Conservation (phyloP, 805 yeast species). For the Kluyveromyces nonfermentans region DNA sequence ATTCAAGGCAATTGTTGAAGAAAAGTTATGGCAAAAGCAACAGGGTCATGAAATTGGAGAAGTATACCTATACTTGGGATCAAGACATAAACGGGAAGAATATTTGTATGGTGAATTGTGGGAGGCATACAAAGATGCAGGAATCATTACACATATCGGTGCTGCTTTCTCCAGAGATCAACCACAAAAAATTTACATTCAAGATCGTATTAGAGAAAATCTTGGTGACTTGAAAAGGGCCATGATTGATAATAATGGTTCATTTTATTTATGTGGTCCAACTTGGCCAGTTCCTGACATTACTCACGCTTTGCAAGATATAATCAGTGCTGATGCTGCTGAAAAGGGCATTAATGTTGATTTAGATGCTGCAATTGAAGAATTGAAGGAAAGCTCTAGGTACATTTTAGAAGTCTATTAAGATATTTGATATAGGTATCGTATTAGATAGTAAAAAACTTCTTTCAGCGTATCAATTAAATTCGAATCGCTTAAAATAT, state of each 20-base stretch:
- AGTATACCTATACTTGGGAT: conserved; percentile 78
- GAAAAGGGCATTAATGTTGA: conserved; percentile 60
- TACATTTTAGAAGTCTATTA: conserved; percentile 90
- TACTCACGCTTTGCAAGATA: conserved; percentile 79
- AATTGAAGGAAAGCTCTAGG: conserved; percentile 84
- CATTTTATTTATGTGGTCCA: conserved; percentile 95
- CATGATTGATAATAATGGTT: conserved; percentile 68
- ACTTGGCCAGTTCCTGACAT: conserved; percentile 99
- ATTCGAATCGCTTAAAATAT: no score
- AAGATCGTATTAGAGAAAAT: conserved; percentile 80
- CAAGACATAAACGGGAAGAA: conserved; percentile 92
- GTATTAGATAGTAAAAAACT: conserved; percentile 2
- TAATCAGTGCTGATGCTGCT: conserved; percentile 62
- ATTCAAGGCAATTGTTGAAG: conserved; percentile 94
- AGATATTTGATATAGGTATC: not conserved
- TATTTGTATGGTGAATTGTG: conserved; percentile 93
- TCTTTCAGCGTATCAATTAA: no score
- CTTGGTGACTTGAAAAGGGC: conserved; percentile 68
- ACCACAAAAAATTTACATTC: conserved; percentile 87
- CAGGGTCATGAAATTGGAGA: conserved; percentile 89
- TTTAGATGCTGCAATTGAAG: conserved; percentile 74
- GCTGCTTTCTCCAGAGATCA: conserved; percentile 98
- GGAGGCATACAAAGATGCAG: conserved; percentile 93
- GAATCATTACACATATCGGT: conserved; percentile 86
- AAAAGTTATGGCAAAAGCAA: conserved; percentile 83